Base-by-base conservation (phyloP, 2,329 filamentous ascomycete species). In the Curvularia hawaiiensis region DNA sequence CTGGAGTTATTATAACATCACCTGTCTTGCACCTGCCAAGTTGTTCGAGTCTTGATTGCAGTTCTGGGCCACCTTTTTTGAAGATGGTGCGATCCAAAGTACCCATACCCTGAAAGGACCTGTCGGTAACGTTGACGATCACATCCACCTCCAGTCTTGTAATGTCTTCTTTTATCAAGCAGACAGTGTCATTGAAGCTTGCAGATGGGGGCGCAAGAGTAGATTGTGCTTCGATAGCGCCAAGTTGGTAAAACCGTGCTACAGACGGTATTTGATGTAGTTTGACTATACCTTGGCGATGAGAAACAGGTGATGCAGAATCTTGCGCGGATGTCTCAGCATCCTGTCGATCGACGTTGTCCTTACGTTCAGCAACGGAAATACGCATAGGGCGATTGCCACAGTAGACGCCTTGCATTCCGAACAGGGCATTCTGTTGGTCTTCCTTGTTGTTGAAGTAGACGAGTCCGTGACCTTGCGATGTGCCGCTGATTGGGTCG, bases 331-430 rank as follows among this genome's bases (percentile, higher is more conserved):
- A 65, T 41, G 72, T 56, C 0, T 67, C 63, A 50, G 72, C 68
- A 16, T 74, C 67, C 11, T 72, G 59, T 18, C 59, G 61, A 16
- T 65, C 26, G 26, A 28, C 26, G 3, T 86, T 86, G 83, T 97
- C 97, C 89, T 98, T 99, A 55, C 95, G 95, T 24, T 95, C 98
- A 10, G 95, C 95, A 61, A 94, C 97, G 50, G 91, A 96, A 75
- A 99, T 98, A 72, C 95, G 90, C 95, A 99, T 99, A 52, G 95
- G 95, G 62, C 95, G 88, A 81, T 98, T 99, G 64, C 95, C 95
- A 76, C 95, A 98, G 84, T 98, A 99, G 35, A 98, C 95, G 67
- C 95, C 95, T 81, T 99, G 95, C 95, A 99, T 99, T 82, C 98
- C 95, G 51, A 89, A 90, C 22, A 99, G 84, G 62, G 95, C 94